Conservation (phyloP, 2,329 filamentous ascomycete genomes). For the Metarhizium brunneum region DNA sequence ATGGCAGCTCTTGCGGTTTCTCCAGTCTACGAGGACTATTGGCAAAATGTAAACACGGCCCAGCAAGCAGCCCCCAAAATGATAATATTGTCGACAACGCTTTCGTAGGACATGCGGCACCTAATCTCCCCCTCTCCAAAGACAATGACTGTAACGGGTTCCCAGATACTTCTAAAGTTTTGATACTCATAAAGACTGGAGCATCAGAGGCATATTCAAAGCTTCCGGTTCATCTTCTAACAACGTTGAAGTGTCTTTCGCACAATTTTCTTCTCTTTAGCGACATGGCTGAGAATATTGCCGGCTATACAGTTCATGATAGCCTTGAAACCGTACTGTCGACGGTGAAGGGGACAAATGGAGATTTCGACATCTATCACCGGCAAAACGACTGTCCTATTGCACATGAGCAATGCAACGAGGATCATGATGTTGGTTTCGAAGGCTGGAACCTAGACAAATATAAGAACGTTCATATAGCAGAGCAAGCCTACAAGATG, state of each 20-base stretch:
- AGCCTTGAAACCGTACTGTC: constrained; percentile 34
- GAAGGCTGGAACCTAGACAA: constrained; percentile 47
- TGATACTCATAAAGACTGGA: constrained; percentile 48
- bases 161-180: constrained; percentile 34
- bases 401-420: constrained; percentile 35
- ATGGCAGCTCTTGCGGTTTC: constrained; percentile 16
- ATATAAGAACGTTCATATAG: constrained; percentile 53
- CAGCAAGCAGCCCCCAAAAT: background rate
- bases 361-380: constrained; percentile 41
- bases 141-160: constrained; percentile 25
- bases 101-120: background rate
- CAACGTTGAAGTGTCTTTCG: constrained; percentile 37
- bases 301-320: constrained; percentile 33
- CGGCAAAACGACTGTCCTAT: constrained; percentile 34
- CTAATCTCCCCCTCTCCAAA: background rate
- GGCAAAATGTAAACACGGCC: background rate
- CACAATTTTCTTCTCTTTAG: constrained; percentile 47
- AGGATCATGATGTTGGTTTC: constrained; percentile 12
- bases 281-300: constrained; percentile 41
- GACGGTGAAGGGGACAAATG: constrained; percentile 31
- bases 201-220: constrained; percentile 43
- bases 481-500: constrained; percentile 40
- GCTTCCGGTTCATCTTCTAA: constrained; percentile 45
- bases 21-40: background rate
- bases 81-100: background rate